Base-by-base conservation (phyloP, 1,284 basidiomycete species). In the Somion occarium region DNA sequence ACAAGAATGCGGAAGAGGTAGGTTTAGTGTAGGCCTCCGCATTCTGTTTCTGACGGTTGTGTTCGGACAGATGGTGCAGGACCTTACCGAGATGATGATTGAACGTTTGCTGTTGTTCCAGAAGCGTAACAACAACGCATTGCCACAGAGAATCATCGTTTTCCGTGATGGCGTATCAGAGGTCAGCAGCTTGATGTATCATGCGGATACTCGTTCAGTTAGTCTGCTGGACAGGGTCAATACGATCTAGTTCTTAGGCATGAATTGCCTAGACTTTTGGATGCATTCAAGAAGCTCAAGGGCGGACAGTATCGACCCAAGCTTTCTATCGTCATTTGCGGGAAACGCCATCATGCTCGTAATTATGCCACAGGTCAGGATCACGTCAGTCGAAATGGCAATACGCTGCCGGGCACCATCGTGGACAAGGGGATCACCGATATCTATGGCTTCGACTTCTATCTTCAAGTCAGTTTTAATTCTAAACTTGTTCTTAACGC, bases 111-210 rank as follows among this genome's bases (percentile, higher is more conserved):
- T 72, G 45, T 56, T 78, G 0, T 90, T 80, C 61, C 68, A 75
- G 60, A 68, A 67, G 59, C n/a, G 27, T 9, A 78, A 71, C 57
- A 84, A 79, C 59, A 73, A 72, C 41, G 46, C 52, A 0, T 67
- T 88, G 1, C 88, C 86, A 0, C 69, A 81, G 12, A 74, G 87
- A 1, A 72, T 92, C 5, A 67, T 90, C 44, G 68, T 91, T 9
- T 91, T 81, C 64, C 80, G 87, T 9, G 86, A 88, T 66, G 88
- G 85, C 24, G 85, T 88, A 3, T 87, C 85, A 0, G 85, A 89
- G 70, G 84, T 82, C 53, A n/a, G 72, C 64, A 3, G n/a, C n/a
- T n/a, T n/a, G n/a, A n/a, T n/a, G n/a, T 26, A 23, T n/a, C 18
- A n/a, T n/a, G n/a, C n/a, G n/a, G n/a, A n/a, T n/a, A n/a, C n/a